These are phyloP conservation scores for Chaetomidium leptoderma DNA, from an alignment of 495 filamentous ascomycete species.

Conservation along the genomic window DNA sequence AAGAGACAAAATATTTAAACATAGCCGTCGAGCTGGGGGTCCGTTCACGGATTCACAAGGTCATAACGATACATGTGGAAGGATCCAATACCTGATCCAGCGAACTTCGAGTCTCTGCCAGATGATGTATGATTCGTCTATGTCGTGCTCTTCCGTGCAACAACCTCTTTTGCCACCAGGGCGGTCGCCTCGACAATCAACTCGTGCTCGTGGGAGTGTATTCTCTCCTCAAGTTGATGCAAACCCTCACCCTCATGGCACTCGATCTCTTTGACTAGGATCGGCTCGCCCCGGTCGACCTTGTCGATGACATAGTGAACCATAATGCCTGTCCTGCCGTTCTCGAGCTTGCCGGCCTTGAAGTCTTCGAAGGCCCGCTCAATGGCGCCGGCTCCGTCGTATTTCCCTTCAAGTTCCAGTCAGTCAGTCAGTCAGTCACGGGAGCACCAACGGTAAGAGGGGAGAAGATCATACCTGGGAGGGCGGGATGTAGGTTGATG, in stretches of 20 bases:
- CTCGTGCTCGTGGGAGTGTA: slow-evolving; percentile 66
- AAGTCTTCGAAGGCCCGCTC: slow-evolving; percentile 73
- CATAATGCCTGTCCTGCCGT: slow-evolving; percentile 80
- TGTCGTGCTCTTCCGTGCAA: slow-evolving; percentile 21
- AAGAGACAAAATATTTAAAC: too few species aligned
- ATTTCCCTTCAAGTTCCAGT: slow-evolving; percentile 47
- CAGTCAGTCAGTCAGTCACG: not conserved
- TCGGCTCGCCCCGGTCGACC: slow-evolving; percentile 75
- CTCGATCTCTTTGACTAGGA: slow-evolving; percentile 67
- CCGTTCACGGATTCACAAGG: too few species aligned
- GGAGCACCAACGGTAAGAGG: not conserved
- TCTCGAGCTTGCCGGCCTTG: slow-evolving; percentile 62
- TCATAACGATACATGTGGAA: too few species aligned
- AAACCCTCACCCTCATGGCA: slow-evolving; percentile 64
- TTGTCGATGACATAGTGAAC: slow-evolving; percentile 82
- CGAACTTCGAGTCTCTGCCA: too few species aligned
- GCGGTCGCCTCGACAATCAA: slow-evolving; percentile 65
- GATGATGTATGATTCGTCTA: too few species aligned
- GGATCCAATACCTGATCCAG: too few species aligned
- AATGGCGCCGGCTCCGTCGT: slow-evolving; percentile 77
- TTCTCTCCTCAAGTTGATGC: slow-evolving; percentile 61
- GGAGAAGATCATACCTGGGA: slow-evolving; percentile 44
- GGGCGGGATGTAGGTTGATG: slow-evolving; percentile 83
- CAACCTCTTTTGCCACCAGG: slow-evolving; percentile 45
- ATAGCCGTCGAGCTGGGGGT: too few species aligned